Base-by-base conservation (phyloP, 176 grass and related monocot genomes). In the Bromus sterilis region DNA sequence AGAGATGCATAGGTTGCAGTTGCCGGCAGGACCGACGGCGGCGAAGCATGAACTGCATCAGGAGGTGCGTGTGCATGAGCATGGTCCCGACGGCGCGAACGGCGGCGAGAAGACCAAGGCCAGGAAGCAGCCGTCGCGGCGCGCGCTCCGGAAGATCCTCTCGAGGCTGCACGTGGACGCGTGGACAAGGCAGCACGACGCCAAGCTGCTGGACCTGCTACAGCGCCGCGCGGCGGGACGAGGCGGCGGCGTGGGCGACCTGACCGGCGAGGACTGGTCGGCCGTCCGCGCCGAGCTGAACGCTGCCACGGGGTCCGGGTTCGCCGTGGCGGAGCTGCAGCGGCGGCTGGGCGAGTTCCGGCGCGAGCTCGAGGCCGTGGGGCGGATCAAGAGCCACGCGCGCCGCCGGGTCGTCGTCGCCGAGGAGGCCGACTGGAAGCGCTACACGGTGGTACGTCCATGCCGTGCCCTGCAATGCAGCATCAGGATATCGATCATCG, bases 151-250 rank as follows among this genome's bases (percentile, higher is more conserved):
- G 6, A 89, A 81, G 71, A 89, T 89, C 77, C 77, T 89, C 2
- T 85, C 87, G 40, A 51, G 70, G 40, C 62, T 89, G 77, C 61
- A 77, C 67, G 82, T 85, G 40, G 82, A 85, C 77, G 32, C 36
- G 49, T 89, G 87, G 87, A 89, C 82, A 62, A 75, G 42, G 41
- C 41, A 65, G 40, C 87, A 85, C 72, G 87, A 89, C 34, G 64
- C 71, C 71, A 66, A 78, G 82, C 40, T 82, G 71, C 82, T 82
- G 1, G 83, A 89, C 83, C 78, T 85, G 72, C 71, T 85, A 41
- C 41, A 64, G 7, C 62, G 62, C 4, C 78, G 33, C 64, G 46
- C 72, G 1, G 9, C 20, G 4, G 4, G 36, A 13, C n/a, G 40
- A 23, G 66, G 11, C 68, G 11, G 49, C 18, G 53, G 4, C 77